Base-by-base conservation (phyloP, 164 flowering plant genomes). In the Stephania japonica region DNA sequence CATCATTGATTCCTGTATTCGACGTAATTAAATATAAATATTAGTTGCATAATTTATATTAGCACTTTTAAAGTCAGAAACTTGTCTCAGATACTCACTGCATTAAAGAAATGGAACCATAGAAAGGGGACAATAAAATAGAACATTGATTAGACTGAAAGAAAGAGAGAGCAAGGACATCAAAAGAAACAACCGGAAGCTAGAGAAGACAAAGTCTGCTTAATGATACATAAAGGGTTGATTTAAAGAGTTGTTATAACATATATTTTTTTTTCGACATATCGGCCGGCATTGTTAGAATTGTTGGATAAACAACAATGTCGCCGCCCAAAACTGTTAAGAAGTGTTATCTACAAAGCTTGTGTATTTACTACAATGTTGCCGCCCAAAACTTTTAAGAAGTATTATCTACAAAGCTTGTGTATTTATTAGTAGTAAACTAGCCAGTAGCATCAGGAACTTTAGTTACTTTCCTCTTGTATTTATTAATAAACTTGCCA, bases 261-360 rank as follows among this genome's bases (percentile, higher is more conserved):
- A 14, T 38, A 18, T 19, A 32, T 38, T 9, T 6, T 67, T 67
- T 67, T 26, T 67, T 6, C 8, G 25, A 27, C 18, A 38, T 44
- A 44, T 8, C 7, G 14, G 14, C 12, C 14, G 50, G 65, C 11
- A 7, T 21, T 62, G 8, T 62, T 62, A 8, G 65, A 62, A 11
- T 21, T 62, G 12, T 62, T 62, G 65, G 65, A 44, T 44, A 13
- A 67, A 43, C 19, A 1, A 42, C 56, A 42, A 21, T 6, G 44
- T 68, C 43, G 70, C 70, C 70, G 70, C 56, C 53, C 56, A 4
- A 43, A 42, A 68, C 23, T 25, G 56, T 68, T 41, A 43, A 27
- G 19, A 68, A 68, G 47, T 18, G 43, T 6, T 1, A 47, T 32
- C 38, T 32, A 32, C 38, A 32, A 32, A 32, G 38, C 38, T 32